Conservation (phyloP, 2,329 filamentous ascomycete species). For the Fusarium pilosicola region DNA sequence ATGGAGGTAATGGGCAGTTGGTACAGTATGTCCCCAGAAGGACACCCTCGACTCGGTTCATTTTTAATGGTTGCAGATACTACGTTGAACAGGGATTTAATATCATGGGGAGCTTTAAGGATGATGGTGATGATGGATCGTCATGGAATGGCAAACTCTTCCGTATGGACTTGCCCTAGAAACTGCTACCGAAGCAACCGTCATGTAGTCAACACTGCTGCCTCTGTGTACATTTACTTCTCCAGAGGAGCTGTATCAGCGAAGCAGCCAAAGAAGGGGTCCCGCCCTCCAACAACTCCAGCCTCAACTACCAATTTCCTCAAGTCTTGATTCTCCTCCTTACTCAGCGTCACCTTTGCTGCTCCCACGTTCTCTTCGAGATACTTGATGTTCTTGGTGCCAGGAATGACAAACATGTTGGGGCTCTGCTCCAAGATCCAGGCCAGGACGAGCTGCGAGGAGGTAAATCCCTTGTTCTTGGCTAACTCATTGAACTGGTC, state of each 20-base stretch:
- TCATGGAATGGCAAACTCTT: slow-evolving; percentile 33
- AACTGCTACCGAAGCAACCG: not conserved
- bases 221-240: not conserved
- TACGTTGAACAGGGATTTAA: slow-evolving; percentile 32
- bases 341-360: slow-evolving; percentile 45
- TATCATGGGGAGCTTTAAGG: slow-evolving; percentile 19
- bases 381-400: slow-evolving; percentile 59
- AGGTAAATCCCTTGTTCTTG: slow-evolving; percentile 63
- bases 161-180: slow-evolving; percentile 25
- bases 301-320: slow-evolving; percentile 44
- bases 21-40: slow-evolving; percentile 24
- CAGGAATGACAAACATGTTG: slow-evolving; percentile 68
- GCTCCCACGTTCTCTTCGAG: slow-evolving; percentile 58
- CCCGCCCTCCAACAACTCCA: slow-evolving; percentile 42
- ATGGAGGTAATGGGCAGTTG: slow-evolving; percentile 38
- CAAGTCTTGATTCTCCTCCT: slow-evolving; percentile 50
- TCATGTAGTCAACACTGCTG: not conserved
- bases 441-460: slow-evolving; percentile 68
- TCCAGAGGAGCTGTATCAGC: slow-evolving; percentile 31
- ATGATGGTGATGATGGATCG: not conserved
- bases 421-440: slow-evolving; percentile 71
- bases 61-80: slow-evolving; percentile 33
- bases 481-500: slow-evolving; percentile 48
- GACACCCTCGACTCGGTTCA: not conserved
- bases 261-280: slow-evolving; percentile 32